Percentiles rank a stretch among this genome's conserved stretches.
Conservation (phyloP, 2,329 filamentous ascomycete species). For the Incumbomyces lentus region DNA sequence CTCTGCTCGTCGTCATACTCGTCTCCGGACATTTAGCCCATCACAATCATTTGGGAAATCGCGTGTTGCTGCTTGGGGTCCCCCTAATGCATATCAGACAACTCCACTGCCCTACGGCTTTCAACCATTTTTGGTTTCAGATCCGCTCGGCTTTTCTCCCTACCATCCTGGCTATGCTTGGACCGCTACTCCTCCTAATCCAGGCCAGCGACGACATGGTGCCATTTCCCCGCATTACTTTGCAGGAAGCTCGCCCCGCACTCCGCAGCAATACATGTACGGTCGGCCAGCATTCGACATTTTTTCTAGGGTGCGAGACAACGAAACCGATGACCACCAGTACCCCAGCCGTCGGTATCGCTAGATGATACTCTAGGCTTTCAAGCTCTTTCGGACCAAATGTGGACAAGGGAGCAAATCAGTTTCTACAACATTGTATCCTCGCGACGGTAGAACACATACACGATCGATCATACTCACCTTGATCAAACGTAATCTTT, state of each 20-base stretch:
- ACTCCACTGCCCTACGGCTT: neutral
- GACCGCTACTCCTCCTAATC: constrained; percentile 2
- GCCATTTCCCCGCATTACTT: neutral
- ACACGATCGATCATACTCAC: too few relatives aligned
- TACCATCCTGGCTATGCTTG: neutral
- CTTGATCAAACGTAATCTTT: too few relatives aligned
- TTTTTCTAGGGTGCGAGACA: neutral
- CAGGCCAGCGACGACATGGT: neutral
- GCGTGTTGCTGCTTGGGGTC: constrained; percentile 7
- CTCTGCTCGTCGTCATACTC: constrained; percentile 13
- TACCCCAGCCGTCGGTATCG: neutral
- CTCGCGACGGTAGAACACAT: too few relatives aligned
- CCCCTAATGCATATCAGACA: constrained; percentile 4
- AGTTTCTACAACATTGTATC: too few relatives aligned
- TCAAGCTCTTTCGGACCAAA: too few relatives aligned
- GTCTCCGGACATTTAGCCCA: neutral
- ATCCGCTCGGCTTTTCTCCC: neutral
- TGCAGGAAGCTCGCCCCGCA: neutral
- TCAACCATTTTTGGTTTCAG: neutral
- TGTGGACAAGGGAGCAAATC: too few relatives aligned
- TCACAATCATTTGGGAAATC: neutral
- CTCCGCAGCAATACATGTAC: too few relatives aligned
- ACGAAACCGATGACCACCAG: neutral
- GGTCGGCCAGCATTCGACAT: too few relatives aligned
- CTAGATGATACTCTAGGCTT: neutral